Conservation (phyloP, 495 filamentous ascomycete species). For the Penicillium arizonense region DNA sequence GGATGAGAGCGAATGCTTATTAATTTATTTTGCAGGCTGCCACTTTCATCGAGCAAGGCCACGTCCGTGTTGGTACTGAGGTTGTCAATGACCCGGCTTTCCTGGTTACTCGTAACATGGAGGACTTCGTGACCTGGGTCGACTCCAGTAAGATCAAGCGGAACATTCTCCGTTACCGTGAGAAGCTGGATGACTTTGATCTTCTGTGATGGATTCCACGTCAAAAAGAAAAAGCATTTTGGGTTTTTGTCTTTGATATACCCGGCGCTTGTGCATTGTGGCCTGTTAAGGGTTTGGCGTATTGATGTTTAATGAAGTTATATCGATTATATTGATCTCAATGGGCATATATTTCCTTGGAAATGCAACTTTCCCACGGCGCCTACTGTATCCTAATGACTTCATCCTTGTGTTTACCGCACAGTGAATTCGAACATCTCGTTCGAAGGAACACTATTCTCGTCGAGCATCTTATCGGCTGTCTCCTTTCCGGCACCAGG, state of each 20-base stretch:
- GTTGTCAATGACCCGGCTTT: conserved; percentile 76
- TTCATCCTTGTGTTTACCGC: too few relatives aligned
- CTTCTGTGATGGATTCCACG: conserved; percentile 53
- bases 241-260: conserved; percentile 26
- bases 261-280: conserved; percentile 28
- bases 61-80: conserved; percentile 90
- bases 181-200: conserved; percentile 97
- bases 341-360: background rate
- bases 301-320: conserved; percentile 5
- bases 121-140: conserved; percentile 97
- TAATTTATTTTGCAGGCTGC: conserved; percentile 46
- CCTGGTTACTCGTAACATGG: conserved; percentile 67
- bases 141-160: conserved; percentile 96
- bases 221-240: conserved; percentile 22
- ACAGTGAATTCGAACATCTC: conserved; percentile 51
- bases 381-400: too few relatives aligned
- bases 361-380: background rate
- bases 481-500: conserved; percentile 65
- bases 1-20: background rate
- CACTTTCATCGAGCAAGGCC: conserved; percentile 91
- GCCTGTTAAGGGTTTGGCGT: conserved; percentile 18
- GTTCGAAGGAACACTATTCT: conserved; percentile 59
- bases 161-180: conserved; percentile 87
- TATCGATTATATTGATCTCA: conserved; percentile 1
- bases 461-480: conserved; percentile 63